phyloP scores from a whole-genome alignment of 1,284 basidiomycete genomes.

The Psilocybe mexicana region DNA sequence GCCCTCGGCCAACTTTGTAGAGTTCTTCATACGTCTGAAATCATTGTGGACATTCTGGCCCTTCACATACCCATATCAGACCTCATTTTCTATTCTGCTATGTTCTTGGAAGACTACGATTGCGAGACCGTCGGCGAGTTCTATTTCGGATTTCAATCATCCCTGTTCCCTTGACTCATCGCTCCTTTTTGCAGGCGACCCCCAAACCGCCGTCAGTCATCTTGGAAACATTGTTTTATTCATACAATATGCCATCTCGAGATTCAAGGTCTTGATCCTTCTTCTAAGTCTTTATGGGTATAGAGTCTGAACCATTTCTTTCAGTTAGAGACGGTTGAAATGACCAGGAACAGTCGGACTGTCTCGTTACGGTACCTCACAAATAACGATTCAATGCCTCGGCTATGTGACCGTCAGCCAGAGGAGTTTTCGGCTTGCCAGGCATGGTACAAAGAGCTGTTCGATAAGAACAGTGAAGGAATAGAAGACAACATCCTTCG shows the following conservation, averaged over 20 bases:
- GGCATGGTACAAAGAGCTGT: slow-evolving; percentile 74
- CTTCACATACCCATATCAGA: slow-evolving; percentile 67
- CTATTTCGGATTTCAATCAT: background rate
- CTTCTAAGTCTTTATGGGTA: background rate
- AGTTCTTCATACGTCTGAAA: slow-evolving; percentile 56
- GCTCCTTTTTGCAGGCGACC: slow-evolving; percentile 58
- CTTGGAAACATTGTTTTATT: slow-evolving; percentile 76
- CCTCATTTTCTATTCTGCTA: slow-evolving; percentile 58
- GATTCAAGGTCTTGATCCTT: slow-evolving; percentile 52
- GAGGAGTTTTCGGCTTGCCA: slow-evolving; percentile 54
- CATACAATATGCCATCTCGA: slow-evolving; percentile 58
- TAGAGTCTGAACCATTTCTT: slow-evolving; percentile 4
- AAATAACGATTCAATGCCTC: slow-evolving; percentile 45
- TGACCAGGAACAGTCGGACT: slow-evolving; percentile 43
- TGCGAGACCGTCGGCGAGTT: slow-evolving; percentile 74
- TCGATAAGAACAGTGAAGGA: slow-evolving; percentile 74
- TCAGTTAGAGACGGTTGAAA: slow-evolving; percentile 38
- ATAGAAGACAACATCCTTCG: slow-evolving; percentile 79
- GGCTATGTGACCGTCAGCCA: slow-evolving; percentile 41
- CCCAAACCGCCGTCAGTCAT: slow-evolving; percentile 75
- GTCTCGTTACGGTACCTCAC: slow-evolving; percentile 54
- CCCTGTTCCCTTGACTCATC: slow-evolving; percentile 9
- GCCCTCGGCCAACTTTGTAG: slow-evolving; percentile 65
- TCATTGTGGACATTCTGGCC: slow-evolving; percentile 65
- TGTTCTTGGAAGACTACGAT: slow-evolving; percentile 71